Evolutionary conservation across 805 yeast genomes (phyloP).

Genomic region (Saccharomycopsis malanga): DNA sequence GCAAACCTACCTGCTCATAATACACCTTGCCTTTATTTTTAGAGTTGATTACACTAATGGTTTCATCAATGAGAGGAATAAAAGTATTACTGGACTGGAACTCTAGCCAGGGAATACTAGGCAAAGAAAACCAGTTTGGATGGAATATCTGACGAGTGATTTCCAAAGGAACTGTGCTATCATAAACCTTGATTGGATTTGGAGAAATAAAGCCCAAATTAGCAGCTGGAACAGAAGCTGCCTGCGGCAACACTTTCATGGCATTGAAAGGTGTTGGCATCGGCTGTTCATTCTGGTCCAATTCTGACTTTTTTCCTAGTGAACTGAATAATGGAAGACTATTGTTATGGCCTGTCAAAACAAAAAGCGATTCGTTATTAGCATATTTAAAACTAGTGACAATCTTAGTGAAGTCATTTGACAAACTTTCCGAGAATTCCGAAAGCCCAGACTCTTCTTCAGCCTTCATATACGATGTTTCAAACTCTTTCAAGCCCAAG

Average conservation of each 20-base stretch:
- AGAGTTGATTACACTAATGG: conserved; percentile 45
- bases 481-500: conserved; percentile 24
- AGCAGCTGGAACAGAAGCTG: conserved; percentile 30
- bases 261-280: conserved; percentile 61
- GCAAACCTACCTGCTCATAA: conserved; percentile 48
- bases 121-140: conserved; percentile 58
- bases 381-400: conserved; percentile 43
- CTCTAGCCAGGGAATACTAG: conserved; percentile 60
- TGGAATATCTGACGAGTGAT: conserved; percentile 48
- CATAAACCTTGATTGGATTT: conserved; percentile 33
- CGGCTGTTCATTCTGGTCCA: conserved; percentile 67
- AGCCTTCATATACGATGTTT: conserved; percentile 25
- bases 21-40: conserved; percentile 45
- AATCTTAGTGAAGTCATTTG: conserved; percentile 55
- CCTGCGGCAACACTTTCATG: conserved; percentile 60
- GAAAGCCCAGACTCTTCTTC: conserved; percentile 27
- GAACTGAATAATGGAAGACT: conserved; percentile 80
- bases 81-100: conserved; percentile 43
- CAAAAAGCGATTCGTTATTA: conserved; percentile 59
- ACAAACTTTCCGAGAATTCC: conserved; percentile 36
- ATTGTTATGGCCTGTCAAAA: conserved; percentile 42
- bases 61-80: conserved; percentile 62
- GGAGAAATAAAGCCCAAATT: conserved; percentile 39
- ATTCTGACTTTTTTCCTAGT: conserved; percentile 53
- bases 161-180: conserved; percentile 44